Evolutionary conservation across 1,284 basidiomycete species (phyloP).

Genomic region (Fomitopsis palustris): DNA sequence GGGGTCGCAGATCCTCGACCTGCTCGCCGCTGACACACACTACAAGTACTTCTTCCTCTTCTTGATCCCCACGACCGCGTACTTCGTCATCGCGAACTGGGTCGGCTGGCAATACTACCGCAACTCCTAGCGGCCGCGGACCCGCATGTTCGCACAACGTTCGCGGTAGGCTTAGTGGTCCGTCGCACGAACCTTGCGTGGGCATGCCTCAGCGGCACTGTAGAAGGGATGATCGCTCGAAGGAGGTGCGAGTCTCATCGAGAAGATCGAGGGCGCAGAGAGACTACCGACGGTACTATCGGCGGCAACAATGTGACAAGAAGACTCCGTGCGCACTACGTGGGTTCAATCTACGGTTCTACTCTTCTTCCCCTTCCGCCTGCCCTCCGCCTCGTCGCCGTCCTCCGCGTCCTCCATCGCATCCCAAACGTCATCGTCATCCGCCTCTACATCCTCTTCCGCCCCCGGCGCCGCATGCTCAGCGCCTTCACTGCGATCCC

Average conservation of each 20-base stretch:
- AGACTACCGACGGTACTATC: not conserved
- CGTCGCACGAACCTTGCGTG: no score
- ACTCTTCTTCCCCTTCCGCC: slow-evolving; percentile 16
- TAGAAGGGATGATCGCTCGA: not conserved
- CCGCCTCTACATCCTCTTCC: slow-evolving; percentile 32
- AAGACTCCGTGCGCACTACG: not conserved
- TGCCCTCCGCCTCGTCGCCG: slow-evolving; percentile 23
- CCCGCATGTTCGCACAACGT: not conserved
- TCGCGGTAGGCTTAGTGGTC: not conserved
- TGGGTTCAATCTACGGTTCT: slow-evolving; percentile 3
- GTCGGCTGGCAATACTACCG: slow-evolving; percentile 94
- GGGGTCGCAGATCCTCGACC: slow-evolving; percentile 51
- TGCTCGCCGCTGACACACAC: slow-evolving; percentile 67
- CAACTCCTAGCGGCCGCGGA: slow-evolving; percentile 72
- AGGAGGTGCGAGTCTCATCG: not conserved
- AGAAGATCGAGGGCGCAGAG: not conserved
- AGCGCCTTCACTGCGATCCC: slow-evolving; percentile 49
- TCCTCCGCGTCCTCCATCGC: slow-evolving; percentile 31
- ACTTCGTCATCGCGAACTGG: slow-evolving; percentile 96
- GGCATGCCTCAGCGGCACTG: no score
- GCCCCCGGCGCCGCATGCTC: slow-evolving; percentile 31
- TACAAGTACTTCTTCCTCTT: slow-evolving; percentile 87
- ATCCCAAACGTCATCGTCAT: slow-evolving; percentile 46
- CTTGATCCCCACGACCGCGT: slow-evolving; percentile 76
- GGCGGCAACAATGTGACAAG: not conserved